Conservation (phyloP, 768 basidiomycete species). For the Neoboletus magnificus region DNA sequence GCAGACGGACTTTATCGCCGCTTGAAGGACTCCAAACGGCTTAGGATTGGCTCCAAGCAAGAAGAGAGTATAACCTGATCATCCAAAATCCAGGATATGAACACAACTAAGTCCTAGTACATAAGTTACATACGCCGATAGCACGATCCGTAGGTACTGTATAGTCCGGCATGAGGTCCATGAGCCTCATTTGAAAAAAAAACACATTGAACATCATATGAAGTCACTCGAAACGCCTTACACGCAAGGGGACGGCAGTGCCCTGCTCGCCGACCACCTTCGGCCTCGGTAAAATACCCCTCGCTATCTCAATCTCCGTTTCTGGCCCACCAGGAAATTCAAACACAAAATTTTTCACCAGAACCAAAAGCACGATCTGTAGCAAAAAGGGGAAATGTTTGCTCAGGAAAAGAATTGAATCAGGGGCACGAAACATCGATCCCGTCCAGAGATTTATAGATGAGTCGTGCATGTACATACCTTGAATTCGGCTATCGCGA, state of each 20-base stretch:
- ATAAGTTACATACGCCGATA: too few species aligned
- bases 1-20: too few species aligned
- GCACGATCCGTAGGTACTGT: background rate
- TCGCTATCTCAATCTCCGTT: conserved; percentile 9
- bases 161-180: background rate
- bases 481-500: conserved; percentile 2
- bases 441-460: background rate
- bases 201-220: too few species aligned
- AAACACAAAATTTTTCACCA: conserved; percentile 9
- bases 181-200: background rate
- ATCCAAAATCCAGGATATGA: too few species aligned
- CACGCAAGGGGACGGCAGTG: background rate
- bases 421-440: background rate
- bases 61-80: too few species aligned
- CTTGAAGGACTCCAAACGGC: too few species aligned
- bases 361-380: background rate
- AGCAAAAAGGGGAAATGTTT: background rate
- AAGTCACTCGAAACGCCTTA: conserved; percentile 7
- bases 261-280: conserved; percentile 25
- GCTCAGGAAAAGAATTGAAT: background rate
- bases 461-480: background rate
- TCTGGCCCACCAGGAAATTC: conserved; percentile 20
- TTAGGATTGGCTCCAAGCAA: too few species aligned
- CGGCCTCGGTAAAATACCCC: conserved; percentile 19
- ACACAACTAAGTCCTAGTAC: too few species aligned